Evolutionary conservation across 2,329 filamentous ascomycete species (phyloP), one percentile per base, ranked within the genome.

Genomic region (Alternaria sp.): DNA sequence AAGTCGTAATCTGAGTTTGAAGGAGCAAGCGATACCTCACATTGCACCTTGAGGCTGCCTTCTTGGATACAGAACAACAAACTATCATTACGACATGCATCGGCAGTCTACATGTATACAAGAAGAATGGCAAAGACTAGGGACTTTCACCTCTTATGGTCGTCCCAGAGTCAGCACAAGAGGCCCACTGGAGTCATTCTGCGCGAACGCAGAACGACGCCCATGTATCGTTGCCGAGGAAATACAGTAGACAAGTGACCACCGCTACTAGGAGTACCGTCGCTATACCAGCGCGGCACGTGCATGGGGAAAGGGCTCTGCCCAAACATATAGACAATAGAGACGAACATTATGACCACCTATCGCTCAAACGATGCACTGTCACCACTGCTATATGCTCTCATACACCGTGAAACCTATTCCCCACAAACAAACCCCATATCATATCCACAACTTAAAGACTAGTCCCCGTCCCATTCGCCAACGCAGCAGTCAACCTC

Each of bases 1-100:
- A 40, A 72, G 69, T 40, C 49, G 61, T 9, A 62, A 56, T 40
- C 43, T 70, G 43, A 70, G 67, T 36, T 59, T 68, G 26, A 66
- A 67, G 13, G 59, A 68, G 8, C 21, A 58, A 19, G 30, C 28
- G 6, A n/a, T 57, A 12, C 43, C 58, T n/a, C 44, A 61, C 21
- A 51, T 59, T 15, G 58, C 60, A 17, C 50, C 13, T 12, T 67
- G 60, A 68, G 47, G 44, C n/a, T 25, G 26, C 15, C 19, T 26
- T 2, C 13, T 46, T 11, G 19, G 19, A 28, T 12, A 11, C 10
- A 45, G 25, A 26, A 26, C 40, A 19, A 44, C 6, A 30, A 13
- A n/a, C 25, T 12, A 28, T 40, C 11, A 49, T 40, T 13, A 15
- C 32, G n/a, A 30, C 26, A 52, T 28, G 15, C 3, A 40, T 57